These are phyloP conservation scores for Candida ulmi DNA, from an alignment of 805 yeast genomes.

Conservation along the genomic window DNA sequence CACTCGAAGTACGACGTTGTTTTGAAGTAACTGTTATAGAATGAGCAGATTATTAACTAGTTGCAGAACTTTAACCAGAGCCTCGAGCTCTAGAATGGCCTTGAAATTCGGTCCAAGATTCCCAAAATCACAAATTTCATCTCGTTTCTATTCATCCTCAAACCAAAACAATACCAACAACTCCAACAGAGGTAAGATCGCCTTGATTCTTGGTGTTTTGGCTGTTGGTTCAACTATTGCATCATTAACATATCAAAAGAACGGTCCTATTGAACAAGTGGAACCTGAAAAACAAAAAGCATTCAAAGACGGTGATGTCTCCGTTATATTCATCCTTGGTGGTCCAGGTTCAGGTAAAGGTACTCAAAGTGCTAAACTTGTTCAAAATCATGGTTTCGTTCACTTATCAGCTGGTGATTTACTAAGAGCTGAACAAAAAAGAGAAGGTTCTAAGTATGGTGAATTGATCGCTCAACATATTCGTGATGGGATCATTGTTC, in stretches of 20 bases:
- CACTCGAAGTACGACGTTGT: too few relatives aligned
- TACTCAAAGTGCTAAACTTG: conserved; percentile 87
- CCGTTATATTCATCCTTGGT: conserved; percentile 87
- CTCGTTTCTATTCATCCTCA: conserved; percentile 2
- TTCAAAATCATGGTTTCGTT: conserved; percentile 71
- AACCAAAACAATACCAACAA: background rate
- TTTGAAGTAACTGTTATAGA: background rate
- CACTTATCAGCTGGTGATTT: conserved; percentile 97
- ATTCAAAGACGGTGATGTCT: conserved; percentile 59
- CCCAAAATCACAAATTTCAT: background rate
- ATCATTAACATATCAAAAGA: conserved; percentile 37
- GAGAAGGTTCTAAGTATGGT: conserved; percentile 80
- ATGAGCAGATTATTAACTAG: conserved; percentile 3
- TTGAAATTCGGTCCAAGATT: background rate
- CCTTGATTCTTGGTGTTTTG: conserved; percentile 33
- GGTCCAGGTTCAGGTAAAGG: conserved; percentile 99
- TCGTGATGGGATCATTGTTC: conserved; percentile 86
- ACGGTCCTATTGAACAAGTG: conserved; percentile 37
- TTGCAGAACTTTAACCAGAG: background rate
- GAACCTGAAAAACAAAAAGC: conserved; percentile 35
- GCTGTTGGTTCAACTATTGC: conserved; percentile 46
- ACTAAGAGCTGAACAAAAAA: conserved; percentile 83
- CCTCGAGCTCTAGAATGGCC: background rate
- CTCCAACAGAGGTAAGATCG: conserved; percentile 1
- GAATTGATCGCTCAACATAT: conserved; percentile 79